These are phyloP conservation scores for Lactifluus pinguis DNA, from an alignment of 768 basidiomycete species.

Conservation along the genomic window DNA sequence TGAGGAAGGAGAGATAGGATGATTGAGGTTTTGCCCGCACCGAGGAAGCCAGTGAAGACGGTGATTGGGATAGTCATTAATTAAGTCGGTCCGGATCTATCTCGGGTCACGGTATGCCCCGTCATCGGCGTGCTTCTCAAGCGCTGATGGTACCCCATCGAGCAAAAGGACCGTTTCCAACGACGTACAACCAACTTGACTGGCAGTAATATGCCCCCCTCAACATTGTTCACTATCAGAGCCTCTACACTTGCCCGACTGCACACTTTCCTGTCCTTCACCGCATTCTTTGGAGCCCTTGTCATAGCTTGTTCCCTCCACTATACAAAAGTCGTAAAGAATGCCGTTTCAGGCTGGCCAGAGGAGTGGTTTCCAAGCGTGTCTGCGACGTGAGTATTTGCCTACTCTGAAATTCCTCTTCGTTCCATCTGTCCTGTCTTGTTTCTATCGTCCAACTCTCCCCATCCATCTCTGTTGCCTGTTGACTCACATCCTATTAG, in stretches of 20 bases:
- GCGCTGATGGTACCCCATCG: no score
- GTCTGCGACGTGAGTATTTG: conserved; percentile 59
- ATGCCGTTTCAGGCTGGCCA: conserved; percentile 72
- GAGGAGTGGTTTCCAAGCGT: conserved; percentile 91
- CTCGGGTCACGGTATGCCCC: no score
- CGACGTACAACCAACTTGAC: neutral
- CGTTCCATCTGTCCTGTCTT: neutral
- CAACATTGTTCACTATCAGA: conserved; percentile 24
- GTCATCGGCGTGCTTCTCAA: no score
- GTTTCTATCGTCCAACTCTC: neutral
- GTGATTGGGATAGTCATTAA: conserved; percentile 64
- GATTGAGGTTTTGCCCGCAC: conserved; percentile 70
- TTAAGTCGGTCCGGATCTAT: no score
- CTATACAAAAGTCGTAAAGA: conserved; percentile 80
- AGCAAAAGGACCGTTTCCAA: no score
- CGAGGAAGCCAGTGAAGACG: conserved; percentile 91
- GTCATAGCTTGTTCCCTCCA: conserved; percentile 58
- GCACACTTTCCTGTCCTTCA: conserved; percentile 57
- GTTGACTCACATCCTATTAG: conserved; percentile 29
- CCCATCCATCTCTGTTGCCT: neutral
- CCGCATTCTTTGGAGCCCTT: conserved; percentile 60
- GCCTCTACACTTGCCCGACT: conserved; percentile 49
- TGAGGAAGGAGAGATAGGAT: conserved; percentile 79
- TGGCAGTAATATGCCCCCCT: neutral
- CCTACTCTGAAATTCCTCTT: neutral